Evolutionary conservation across 257 asterid species (phyloP).

Genomic region (Primulina eburnea): DNA sequence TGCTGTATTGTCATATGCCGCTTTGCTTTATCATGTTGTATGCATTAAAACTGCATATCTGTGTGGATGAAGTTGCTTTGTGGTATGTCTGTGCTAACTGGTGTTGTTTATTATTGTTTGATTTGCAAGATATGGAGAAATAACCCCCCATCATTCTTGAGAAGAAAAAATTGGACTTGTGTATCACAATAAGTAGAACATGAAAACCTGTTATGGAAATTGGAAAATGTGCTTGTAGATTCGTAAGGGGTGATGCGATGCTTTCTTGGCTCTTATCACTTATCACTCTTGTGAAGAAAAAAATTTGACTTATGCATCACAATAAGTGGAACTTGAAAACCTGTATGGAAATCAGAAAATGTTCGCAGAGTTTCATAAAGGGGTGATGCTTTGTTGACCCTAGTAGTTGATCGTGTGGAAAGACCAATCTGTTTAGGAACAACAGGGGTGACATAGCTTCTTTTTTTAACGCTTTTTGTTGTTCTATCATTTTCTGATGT

Average conservation of each 20-base stretch:
- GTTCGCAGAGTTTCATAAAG: not conserved
- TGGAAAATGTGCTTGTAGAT: not conserved
- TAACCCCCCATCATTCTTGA: not conserved
- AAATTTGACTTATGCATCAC: not conserved
- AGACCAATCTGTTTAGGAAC: not conserved
- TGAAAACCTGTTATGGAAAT: not conserved
- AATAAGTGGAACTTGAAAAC: not conserved
- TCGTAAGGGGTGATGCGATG: not conserved
- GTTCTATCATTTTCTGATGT: not conserved
- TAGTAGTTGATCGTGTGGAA: not conserved
- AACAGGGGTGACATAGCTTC: not conserved
- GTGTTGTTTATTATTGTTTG: not conserved
- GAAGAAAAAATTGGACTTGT: not conserved
- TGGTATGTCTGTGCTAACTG: not conserved
- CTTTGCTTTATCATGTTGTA: slow-evolving; percentile 19
- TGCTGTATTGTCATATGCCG: slow-evolving; percentile 12
- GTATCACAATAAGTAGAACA: not conserved
- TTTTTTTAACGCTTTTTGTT: not conserved
- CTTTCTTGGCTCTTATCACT: not conserved
- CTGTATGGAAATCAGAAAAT: not conserved
- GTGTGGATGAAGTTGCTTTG: slow-evolving; percentile 3
- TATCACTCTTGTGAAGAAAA: not conserved
- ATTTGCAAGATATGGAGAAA: not conserved
- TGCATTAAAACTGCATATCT: slow-evolving; percentile 10
- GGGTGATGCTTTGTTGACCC: not conserved